These are phyloP conservation scores for Epichloe gansuensis DNA, from an alignment of 2,329 filamentous ascomycete genomes.

Conservation along the genomic window DNA sequence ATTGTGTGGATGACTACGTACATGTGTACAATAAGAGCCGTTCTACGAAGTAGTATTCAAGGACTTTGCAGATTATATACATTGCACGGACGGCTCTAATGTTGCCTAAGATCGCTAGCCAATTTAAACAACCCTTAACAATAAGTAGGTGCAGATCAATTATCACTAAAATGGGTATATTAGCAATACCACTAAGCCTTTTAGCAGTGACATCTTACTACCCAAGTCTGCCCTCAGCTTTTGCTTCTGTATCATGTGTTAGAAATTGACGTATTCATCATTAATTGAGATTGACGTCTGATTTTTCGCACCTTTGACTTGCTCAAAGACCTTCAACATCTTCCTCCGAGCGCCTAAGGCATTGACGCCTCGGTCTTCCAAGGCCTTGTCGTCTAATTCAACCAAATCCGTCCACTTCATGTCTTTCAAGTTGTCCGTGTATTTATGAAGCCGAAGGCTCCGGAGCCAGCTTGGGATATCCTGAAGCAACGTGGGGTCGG, in stretches of 20 bases:
- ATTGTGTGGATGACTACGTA: not conserved
- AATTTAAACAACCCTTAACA: not conserved
- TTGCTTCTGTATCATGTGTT: conserved; percentile 44
- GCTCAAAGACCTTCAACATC: conserved; percentile 98
- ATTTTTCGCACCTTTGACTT: conserved; percentile 58
- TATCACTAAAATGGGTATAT: not conserved
- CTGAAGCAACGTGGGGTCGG: conserved; percentile 76
- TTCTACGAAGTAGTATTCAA: not conserved
- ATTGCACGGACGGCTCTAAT: not conserved
- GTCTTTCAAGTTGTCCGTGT: conserved; percentile 96
- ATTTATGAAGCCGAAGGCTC: conserved; percentile 92
- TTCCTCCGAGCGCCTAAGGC: conserved; percentile 89
- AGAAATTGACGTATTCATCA: conserved; percentile 6
- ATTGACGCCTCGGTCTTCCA: conserved; percentile 89
- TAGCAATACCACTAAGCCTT: not conserved
- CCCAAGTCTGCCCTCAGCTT: conserved; percentile 57
- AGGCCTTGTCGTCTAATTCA: conserved; percentile 80
- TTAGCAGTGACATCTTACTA: conserved; percentile 14
- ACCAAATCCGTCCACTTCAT: conserved; percentile 92
- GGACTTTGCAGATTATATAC: not conserved
- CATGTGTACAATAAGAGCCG: not conserved
- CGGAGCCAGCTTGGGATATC: conserved; percentile 95
- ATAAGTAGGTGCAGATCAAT: not conserved
- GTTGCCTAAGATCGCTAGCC: not conserved
- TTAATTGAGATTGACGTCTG: not conserved